Conservation (phyloP, 129 eudicot genomes). For the Smallanthus sonchifolius region DNA sequence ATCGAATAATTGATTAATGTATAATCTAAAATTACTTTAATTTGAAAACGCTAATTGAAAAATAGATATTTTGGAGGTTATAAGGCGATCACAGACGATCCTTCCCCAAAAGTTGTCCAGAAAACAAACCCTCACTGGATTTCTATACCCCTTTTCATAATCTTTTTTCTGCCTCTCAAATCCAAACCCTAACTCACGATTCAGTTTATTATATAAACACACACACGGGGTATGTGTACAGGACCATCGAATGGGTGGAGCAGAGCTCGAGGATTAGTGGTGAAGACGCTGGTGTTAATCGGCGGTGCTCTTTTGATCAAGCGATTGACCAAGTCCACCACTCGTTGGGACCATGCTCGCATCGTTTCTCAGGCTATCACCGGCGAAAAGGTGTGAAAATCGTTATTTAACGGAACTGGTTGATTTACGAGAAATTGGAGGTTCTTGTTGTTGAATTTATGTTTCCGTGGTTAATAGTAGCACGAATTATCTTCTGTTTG, state of each 20-base stretch:
- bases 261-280: slow-evolving; percentile 66
- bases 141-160: slow-evolving; percentile 15
- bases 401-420: neutral
- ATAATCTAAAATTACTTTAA: too few relatives aligned
- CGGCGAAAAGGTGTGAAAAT: slow-evolving; percentile 64
- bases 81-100: neutral
- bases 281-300: slow-evolving; percentile 65
- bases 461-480: neutral
- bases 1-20: too few relatives aligned
- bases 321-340: slow-evolving; percentile 92
- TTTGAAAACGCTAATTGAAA: neutral
- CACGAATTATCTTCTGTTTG: neutral
- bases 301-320: slow-evolving; percentile 86
- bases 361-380: slow-evolving; percentile 73
- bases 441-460: neutral
- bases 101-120: neutral
- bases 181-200: neutral
- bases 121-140: slow-evolving; percentile 11
- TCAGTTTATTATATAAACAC: neutral
- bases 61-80: neutral
- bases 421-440: neutral
- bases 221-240: slow-evolving; percentile 39
- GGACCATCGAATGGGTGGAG: slow-evolving; percentile 66
- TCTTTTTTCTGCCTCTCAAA: neutral
- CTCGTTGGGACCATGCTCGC: slow-evolving; percentile 98